Percentiles rank a stretch among this genome's conserved stretches.
These are phyloP conservation scores for Paralagenidium karlingii DNA, from an alignment of 352 stramenopile species.

Conservation along the genomic window DNA sequence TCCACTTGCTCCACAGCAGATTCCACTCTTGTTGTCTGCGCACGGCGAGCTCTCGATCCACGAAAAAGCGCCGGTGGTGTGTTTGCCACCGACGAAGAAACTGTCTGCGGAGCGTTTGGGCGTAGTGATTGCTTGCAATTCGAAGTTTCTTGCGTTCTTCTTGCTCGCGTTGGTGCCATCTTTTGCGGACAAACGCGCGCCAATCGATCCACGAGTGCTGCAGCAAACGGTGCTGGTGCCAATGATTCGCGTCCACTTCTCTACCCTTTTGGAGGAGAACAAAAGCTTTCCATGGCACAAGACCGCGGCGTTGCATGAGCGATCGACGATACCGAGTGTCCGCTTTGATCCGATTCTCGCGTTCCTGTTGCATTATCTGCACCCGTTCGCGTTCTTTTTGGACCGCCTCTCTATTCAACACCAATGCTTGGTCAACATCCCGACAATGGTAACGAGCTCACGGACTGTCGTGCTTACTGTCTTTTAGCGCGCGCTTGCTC, in stretches of 20 bases:
- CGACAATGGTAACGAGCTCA: background rate
- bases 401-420: slow-evolving; percentile 8
- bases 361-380: slow-evolving; percentile 13
- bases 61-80: too few species aligned
- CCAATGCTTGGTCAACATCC: background rate
- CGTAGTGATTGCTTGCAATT: slow-evolving; percentile 10
- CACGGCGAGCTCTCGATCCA: slow-evolving; percentile 12
- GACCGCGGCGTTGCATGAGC: slow-evolving; percentile 33
- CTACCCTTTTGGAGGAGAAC: slow-evolving; percentile 12
- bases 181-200: slow-evolving; percentile 14
- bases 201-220: slow-evolving; percentile 28
- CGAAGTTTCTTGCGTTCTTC: slow-evolving; percentile 12
- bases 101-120: slow-evolving; percentile 5
- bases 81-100: slow-evolving; percentile 3
- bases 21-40: slow-evolving; percentile 21
- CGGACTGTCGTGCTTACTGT: background rate
- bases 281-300: slow-evolving; percentile 26
- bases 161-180: slow-evolving; percentile 8
- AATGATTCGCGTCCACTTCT: slow-evolving; percentile 16
- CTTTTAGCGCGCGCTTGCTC: slow-evolving; percentile 11
- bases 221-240: slow-evolving; percentile 25
- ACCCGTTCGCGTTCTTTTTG: slow-evolving; percentile 17
- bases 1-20: slow-evolving; percentile 10
- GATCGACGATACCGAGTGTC: slow-evolving; percentile 18
- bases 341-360: slow-evolving; percentile 13